phyloP scores from a whole-genome alignment of 2,329 filamentous ascomycete species.

The Aspergillus ruber region DNA sequence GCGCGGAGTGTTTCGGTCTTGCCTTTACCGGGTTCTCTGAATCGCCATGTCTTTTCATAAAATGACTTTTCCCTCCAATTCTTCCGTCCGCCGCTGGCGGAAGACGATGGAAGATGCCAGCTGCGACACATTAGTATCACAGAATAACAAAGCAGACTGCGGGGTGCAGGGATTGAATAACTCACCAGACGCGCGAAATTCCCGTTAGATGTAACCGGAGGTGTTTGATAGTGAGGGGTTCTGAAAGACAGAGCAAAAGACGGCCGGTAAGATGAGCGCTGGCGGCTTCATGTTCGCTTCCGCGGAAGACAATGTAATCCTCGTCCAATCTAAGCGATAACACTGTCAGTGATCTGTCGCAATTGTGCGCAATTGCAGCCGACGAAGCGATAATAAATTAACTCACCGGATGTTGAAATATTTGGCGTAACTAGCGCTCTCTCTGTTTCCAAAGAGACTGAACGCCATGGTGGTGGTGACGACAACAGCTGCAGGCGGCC shows the following conservation, averaged over 20 bases:
- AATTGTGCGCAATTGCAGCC: neutral
- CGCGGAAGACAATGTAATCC: constrained; percentile 72
- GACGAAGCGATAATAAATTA: neutral
- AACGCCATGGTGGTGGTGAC: constrained; percentile 33
- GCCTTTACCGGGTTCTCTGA: constrained; percentile 48
- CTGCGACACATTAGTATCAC: constrained; percentile 11
- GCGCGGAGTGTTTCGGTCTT: constrained; percentile 55
- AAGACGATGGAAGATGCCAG: constrained; percentile 32
- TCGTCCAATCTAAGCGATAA: constrained; percentile 60
- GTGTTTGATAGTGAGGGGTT: constrained; percentile 64
- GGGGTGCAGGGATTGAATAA: constrained; percentile 11
- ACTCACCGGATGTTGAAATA: constrained; percentile 45
- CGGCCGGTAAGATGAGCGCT: constrained; percentile 68
- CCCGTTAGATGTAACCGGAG: constrained; percentile 66
- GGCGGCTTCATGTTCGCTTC: constrained; percentile 66
- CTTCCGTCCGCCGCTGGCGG: constrained; percentile 31
- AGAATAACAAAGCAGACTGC: no score
- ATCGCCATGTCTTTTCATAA: constrained; percentile 66
- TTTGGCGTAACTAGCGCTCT: constrained; percentile 40
- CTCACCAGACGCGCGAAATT: constrained; percentile 62
- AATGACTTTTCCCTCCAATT: constrained; percentile 45
- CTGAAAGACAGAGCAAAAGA: constrained; percentile 65
- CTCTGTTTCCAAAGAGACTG: constrained; percentile 39
- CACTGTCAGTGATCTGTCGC: neutral
- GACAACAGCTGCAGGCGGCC: constrained; percentile 14